Base-by-base conservation (phyloP, 2,329 filamentous ascomycete genomes). In the Pezicula neosporulosa region DNA sequence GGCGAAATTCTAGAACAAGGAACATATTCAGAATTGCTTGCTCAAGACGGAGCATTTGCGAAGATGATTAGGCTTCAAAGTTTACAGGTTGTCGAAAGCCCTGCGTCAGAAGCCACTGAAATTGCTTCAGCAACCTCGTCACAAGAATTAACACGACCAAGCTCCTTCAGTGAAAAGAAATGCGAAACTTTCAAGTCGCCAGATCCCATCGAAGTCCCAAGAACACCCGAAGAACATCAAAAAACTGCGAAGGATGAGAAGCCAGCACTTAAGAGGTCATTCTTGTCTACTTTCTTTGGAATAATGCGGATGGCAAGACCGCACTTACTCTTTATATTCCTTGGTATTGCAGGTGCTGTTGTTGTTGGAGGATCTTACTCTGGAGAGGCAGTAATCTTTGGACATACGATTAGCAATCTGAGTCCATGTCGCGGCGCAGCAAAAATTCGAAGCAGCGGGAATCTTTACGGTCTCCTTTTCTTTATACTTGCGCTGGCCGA, bases 1-100 rank as follows among this genome's bases (percentile, higher is more conserved):
- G 94, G 94, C 12, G 74, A 78, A n/a, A 95, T 99, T 53, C 78
- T 96, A 10, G 94, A 99, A 70, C 91, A 97, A 69, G 94, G 94
- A 47, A 92, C 83, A 0, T 93, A 97, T 66, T 82, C 93, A 52
- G 78, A 87, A 13, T 78, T 99, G 10, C 74, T 97, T 2, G 82
- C 85, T 59, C 77, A 71, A 53, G 73, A 81, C 56, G 85, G 82
- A 19, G 86, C 91, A 8, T 99, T 28, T 30, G 27, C 19, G 4
- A 27, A 24, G 12, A 44, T 44, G 42, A 27, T 44, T 13, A 12
- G n/a, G 9, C 42, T 44, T 12, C 42, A 44, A 44, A 21, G 18
- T 19, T 16, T 42, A 18, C 39, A 42, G 10, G 18, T 12, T 42
- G 9, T 24, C 12, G 18, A 42, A 8, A 18, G 18, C 6, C 39